phyloP scores from a whole-genome alignment of 768 basidiomycete species.

The Kwoniella sp. region DNA sequence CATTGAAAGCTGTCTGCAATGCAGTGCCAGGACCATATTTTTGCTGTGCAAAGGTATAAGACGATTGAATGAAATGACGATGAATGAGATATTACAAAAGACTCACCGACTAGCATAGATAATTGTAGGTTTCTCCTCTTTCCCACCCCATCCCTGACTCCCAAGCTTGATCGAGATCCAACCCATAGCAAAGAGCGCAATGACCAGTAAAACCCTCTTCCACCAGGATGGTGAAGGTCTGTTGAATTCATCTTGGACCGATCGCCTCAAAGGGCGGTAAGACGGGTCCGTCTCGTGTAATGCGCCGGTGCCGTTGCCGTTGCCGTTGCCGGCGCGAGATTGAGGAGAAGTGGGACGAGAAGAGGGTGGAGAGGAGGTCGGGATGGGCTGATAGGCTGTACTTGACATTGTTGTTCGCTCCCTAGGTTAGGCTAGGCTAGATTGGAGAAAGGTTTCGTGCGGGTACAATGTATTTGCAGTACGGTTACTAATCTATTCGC shows the following conservation, averaged over 20 bases:
- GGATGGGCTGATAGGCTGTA: slow-evolving; percentile 26
- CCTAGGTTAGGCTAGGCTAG: too few relatives aligned
- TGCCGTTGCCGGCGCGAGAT: not conserved
- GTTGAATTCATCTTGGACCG: slow-evolving; percentile 57
- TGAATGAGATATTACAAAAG: too few relatives aligned
- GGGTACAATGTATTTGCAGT: too few relatives aligned
- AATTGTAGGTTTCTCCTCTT: slow-evolving; percentile 58
- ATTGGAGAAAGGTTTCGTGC: too few relatives aligned
- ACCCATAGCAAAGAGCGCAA: slow-evolving; percentile 58
- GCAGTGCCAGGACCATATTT: too few relatives aligned
- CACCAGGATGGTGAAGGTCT: slow-evolving; percentile 58
- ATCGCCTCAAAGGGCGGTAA: slow-evolving; percentile 42
- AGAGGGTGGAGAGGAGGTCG: slow-evolving; percentile 3
- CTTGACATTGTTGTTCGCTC: not conserved
- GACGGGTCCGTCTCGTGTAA: slow-evolving; percentile 19
- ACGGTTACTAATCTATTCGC: too few relatives aligned
- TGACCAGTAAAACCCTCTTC: slow-evolving; percentile 61
- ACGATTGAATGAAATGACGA: too few relatives aligned
- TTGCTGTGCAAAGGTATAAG: too few relatives aligned
- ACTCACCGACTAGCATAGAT: slow-evolving; percentile 69
- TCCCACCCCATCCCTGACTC: slow-evolving; percentile 34
- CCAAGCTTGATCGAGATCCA: slow-evolving; percentile 59
- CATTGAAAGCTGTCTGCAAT: too few relatives aligned
- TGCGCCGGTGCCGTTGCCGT: not conserved
- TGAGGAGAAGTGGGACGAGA: not conserved